Conservation (phyloP, 352 stramenopile genomes). For the Phytopythium kandeliae region DNA sequence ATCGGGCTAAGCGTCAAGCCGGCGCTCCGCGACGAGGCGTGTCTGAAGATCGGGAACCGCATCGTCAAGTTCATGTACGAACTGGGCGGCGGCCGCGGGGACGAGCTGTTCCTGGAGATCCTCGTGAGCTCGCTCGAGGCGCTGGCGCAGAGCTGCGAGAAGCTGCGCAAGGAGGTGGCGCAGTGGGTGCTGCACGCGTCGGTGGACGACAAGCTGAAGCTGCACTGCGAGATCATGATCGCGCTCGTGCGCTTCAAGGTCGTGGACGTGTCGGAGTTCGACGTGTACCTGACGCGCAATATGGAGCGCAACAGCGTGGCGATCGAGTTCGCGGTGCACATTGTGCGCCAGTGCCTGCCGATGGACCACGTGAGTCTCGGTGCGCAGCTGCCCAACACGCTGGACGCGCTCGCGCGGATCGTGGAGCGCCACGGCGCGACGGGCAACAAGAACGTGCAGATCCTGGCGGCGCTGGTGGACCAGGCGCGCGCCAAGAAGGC, state of each 20-base stretch:
- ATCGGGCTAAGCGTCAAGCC: conserved; percentile 74
- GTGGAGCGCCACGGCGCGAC: conserved; percentile 71
- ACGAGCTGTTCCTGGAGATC: conserved; percentile 94
- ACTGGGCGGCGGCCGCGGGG: conserved; percentile 71
- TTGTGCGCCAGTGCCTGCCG: conserved; percentile 90
- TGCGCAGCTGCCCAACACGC: conserved; percentile 91
- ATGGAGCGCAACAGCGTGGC: conserved; percentile 94
- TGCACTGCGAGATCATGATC: conserved; percentile 95
- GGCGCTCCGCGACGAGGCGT: conserved; percentile 83
- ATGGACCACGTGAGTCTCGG: conserved; percentile 90
- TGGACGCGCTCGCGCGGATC: conserved; percentile 87
- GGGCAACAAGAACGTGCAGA: conserved; percentile 85
- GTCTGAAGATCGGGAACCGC: conserved; percentile 94
- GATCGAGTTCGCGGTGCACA: conserved; percentile 95
- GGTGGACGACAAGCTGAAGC: conserved; percentile 92
- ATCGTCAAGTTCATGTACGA: conserved; percentile 99
- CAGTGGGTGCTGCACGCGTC: conserved; percentile 93
- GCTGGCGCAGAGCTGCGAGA: conserved; percentile 88
- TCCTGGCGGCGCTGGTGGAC: conserved; percentile 70
- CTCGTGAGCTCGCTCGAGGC: conserved; percentile 93
- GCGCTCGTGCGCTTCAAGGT: conserved; percentile 94
- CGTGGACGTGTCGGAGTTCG: conserved; percentile 90
- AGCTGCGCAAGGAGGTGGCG: conserved; percentile 92
- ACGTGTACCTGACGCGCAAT: conserved; percentile 93
- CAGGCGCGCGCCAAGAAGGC: conserved; percentile 62